These are phyloP conservation scores for Tetrapisispora fleetii DNA, from an alignment of 805 yeast genomes.

Conservation along the genomic window DNA sequence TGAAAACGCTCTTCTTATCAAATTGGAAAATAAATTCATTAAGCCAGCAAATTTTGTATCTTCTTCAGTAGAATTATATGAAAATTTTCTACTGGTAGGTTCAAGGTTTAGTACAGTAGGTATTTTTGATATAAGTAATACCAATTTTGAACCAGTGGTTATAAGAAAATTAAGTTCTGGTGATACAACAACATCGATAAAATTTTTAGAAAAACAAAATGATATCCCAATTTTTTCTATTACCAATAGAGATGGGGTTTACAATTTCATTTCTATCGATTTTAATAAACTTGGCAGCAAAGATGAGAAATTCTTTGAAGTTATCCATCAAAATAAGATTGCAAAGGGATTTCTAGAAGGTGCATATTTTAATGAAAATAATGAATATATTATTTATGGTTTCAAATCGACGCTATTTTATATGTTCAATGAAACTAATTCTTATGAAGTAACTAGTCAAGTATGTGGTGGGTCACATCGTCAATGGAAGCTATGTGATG, in stretches of 20 bases:
- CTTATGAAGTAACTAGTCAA: slow-evolving; percentile 57
- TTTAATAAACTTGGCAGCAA: slow-evolving; percentile 6
- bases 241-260: slow-evolving; percentile 61
- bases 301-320: slow-evolving; percentile 9
- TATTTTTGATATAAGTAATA: slow-evolving; percentile 35
- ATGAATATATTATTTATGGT: slow-evolving; percentile 59
- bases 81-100: slow-evolving; percentile 46
- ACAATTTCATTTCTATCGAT: slow-evolving; percentile 33
- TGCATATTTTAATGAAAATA: slow-evolving; percentile 34
- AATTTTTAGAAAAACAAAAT: slow-evolving; percentile 26
- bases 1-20: slow-evolving; percentile 20
- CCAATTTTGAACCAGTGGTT: slow-evolving; percentile 14
- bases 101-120: slow-evolving; percentile 63
- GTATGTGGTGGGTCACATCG: slow-evolving; percentile 90
- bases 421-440: slow-evolving; percentile 72
- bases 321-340: slow-evolving; percentile 49
- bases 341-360: slow-evolving; percentile 81
- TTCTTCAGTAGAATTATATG: slow-evolving; percentile 44
- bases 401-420: slow-evolving; percentile 73
- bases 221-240: slow-evolving; percentile 30
- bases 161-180: slow-evolving; percentile 47
- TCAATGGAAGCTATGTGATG: slow-evolving; percentile 50
- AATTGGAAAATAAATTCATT: slow-evolving; percentile 14
- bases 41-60: slow-evolving; percentile 46
- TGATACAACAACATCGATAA: slow-evolving; percentile 56